Conservation (phyloP, 2,329 filamentous ascomycete species). For the Chalaropsis ovoidea region DNA sequence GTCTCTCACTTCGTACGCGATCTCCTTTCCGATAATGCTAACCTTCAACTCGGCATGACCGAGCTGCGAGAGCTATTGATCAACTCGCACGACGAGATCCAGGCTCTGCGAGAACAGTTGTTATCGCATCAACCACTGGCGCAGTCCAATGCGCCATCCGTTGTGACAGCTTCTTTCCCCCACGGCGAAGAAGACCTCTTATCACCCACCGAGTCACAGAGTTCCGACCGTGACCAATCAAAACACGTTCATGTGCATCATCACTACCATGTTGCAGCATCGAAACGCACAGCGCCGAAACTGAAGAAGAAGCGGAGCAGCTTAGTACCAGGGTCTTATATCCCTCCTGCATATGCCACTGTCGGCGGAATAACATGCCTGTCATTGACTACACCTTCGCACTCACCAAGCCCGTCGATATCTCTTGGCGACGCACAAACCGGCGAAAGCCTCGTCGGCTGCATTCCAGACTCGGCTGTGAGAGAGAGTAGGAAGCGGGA, state of each 20-base stretch:
- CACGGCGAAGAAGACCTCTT: conserved; percentile 3
- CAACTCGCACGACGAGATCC: conserved; percentile 89
- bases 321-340: conserved; percentile 51
- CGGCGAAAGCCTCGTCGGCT: conserved; percentile 43
- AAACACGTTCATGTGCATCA: conserved; percentile 88
- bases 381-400: conserved; percentile 14
- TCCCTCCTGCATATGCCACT: conserved; percentile 34
- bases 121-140: conserved; percentile 58
- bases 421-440: conserved; percentile 28
- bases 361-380: conserved; percentile 2
- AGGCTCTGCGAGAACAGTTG: conserved; percentile 72
- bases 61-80: conserved; percentile 85
- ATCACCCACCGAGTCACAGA: conserved; percentile 30
- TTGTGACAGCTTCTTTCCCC: neutral
- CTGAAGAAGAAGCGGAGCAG: conserved; percentile 63
- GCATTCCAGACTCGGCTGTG: conserved; percentile 32
- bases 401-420: conserved; percentile 21
- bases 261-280: conserved; percentile 68
- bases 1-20: conserved; percentile 96
- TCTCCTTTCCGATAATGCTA: conserved; percentile 89
- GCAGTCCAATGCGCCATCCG: neutral
- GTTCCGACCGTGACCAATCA: conserved; percentile 35
- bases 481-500: conserved; percentile 21
- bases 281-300: conserved; percentile 48
- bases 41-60: conserved; percentile 79